A percentile compares a stretch with the other conserved stretches of the same genome.
Evolutionary conservation across 202 grass and related monocot species (phyloP).

Genomic region (Panicum hallii): DNA sequence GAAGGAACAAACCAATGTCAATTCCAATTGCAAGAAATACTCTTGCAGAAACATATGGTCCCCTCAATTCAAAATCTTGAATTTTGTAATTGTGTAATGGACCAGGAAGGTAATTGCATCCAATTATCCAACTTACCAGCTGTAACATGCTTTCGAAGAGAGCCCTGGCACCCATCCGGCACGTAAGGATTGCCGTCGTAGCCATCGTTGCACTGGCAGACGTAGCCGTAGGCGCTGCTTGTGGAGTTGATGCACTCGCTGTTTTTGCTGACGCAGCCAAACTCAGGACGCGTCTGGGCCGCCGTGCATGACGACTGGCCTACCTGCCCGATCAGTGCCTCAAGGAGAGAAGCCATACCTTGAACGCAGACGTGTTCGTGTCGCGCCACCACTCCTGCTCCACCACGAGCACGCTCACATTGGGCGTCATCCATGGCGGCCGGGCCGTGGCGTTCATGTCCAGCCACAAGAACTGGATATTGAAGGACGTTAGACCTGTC

Average conservation of each 20-base stretch:
- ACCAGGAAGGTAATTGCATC: background rate
- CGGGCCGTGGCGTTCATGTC: background rate
- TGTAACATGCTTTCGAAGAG: background rate
- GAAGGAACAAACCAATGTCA: constrained; percentile 9
- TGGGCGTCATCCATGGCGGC: background rate
- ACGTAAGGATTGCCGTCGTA: constrained; percentile 36
- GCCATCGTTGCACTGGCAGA: constrained; percentile 37
- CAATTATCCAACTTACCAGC: constrained; percentile 6
- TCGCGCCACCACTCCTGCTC: constrained; percentile 48
- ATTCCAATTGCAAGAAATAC: constrained; percentile 1
- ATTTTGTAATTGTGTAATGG: background rate
- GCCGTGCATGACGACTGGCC: constrained; percentile 7
- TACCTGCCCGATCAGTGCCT: background rate
- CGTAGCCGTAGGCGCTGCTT: constrained; percentile 28
- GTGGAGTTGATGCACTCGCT: constrained; percentile 41
- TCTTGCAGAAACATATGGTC: background rate
- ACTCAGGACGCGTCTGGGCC: background rate
- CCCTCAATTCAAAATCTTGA: background rate
- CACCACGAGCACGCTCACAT: constrained; percentile 36
- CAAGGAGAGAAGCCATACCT: background rate
- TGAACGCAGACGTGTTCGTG: background rate
- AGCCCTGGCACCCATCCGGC: background rate
- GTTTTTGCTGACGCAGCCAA: constrained; percentile 41
- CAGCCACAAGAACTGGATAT: constrained; percentile 26
- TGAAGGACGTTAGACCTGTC: constrained; percentile 38